Base-by-base conservation (phyloP, 352 stramenopile species). In the Plasmopara halstedii region DNA sequence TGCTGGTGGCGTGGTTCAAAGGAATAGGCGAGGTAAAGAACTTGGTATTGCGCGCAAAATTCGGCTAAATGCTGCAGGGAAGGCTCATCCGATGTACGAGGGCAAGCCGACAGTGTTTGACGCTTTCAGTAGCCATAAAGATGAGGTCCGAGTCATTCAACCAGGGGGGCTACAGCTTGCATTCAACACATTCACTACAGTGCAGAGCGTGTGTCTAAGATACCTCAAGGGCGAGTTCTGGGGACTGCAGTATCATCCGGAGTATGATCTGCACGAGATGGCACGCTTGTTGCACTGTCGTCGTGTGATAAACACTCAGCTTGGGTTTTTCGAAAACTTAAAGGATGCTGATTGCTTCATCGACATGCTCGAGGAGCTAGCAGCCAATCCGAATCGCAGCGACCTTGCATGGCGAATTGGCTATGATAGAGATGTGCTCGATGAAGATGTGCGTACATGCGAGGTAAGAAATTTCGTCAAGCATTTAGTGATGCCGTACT, bases 261-360 rank as follows among this genome's bases (percentile, higher is more conserved):
- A 89, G 57, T 89, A 87, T 46, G 64, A 89, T 35, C 53, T 87
- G 35, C 73, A 89, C 47, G 78, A 89, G 45, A 75, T 89, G 53
- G 71, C 78, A n/a, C 61, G 74, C 2, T 53, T 89, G 41, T 42
- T 83, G 35, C 67, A 85, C 51, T 85, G 73, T 51, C 75, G 78
- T 19, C 70, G 78, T 20, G 57, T 83, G 46, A 56, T 77, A 34
- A 78, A 76, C 35, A 78, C 72, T 22, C 50, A 79, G 13, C 48
- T 87, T 11, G 74, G 73, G 5, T 83, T 89, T 36, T 89, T 89
- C 47, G 42, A 45, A 11, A 52, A 77, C 51, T 58, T 83, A 42
- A 62, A 50, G 1, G 64, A 56, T 17, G 67, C 73, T 13, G 70
- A 87, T 44, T 52, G 46, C 18, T 71, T 73, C 39, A 56, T 87